These are phyloP conservation scores for Saitozyma sp. DNA, from an alignment of 768 basidiomycete species.

Conservation along the genomic window DNA sequence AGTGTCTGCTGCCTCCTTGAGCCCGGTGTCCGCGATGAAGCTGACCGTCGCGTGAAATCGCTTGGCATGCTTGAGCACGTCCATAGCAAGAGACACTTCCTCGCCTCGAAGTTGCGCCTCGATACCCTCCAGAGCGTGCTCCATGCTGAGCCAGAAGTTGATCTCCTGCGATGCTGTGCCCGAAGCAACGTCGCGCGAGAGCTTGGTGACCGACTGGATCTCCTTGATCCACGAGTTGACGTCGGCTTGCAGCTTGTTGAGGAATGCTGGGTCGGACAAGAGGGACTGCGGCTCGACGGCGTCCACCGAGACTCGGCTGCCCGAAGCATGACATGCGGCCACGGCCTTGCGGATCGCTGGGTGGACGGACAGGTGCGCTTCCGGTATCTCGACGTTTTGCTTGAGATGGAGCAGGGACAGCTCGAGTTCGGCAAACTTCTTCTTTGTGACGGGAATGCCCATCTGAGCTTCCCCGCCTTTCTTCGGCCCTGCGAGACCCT, in stretches of 20 bases:
- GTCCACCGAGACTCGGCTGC: constrained; percentile 65
- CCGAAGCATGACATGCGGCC: constrained; percentile 57
- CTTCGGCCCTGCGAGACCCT: constrained; percentile 77
- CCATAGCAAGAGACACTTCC: constrained; percentile 69
- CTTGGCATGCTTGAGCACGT: constrained; percentile 90
- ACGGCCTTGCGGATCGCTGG: constrained; percentile 84
- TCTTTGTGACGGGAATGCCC: constrained; percentile 96
- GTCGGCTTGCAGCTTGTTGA: constrained; percentile 87
- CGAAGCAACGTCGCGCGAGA: constrained; percentile 86
- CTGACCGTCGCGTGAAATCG: constrained; percentile 96
- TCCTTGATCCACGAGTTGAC: constrained; percentile 99
- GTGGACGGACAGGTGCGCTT: constrained; percentile 89
- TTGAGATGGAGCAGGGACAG: constrained; percentile 89
- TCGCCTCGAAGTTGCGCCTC: constrained; percentile 88
- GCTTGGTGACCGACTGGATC: constrained; percentile 92
- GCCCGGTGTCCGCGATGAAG: constrained; percentile 94
- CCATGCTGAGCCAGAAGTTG: constrained; percentile 97
- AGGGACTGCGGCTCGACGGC: constrained; percentile 72
- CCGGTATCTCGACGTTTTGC: constrained; percentile 98
- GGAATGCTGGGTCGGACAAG: constrained; percentile 82
- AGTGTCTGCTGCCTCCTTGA: constrained; percentile 88
- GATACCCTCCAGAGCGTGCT: constrained; percentile 88
- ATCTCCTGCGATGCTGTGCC: constrained; percentile 98
- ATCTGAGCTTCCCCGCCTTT: constrained; percentile 27
- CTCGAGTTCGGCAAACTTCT: constrained; percentile 98